These are phyloP conservation scores for Aureobasidium sp. DNA, from an alignment of 2,329 filamentous ascomycete species.

Conservation along the genomic window DNA sequence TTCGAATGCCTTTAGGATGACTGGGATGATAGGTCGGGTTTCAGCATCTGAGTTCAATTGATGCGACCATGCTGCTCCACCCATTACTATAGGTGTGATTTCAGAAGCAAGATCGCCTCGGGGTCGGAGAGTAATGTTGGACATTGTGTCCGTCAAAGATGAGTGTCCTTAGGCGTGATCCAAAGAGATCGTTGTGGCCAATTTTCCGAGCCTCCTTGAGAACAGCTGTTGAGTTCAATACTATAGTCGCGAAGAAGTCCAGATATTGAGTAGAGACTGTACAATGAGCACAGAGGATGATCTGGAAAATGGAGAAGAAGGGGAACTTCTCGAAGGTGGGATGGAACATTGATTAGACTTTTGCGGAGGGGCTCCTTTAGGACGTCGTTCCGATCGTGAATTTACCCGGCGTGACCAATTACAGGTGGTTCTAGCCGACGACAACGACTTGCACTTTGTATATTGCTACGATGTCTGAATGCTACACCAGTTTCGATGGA, in stretches of 20 bases:
- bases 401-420: background rate
- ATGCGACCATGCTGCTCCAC: conserved; percentile 75
- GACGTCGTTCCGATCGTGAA: background rate
- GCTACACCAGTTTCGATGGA: background rate
- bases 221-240: too few species aligned
- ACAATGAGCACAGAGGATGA: background rate
- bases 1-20: conserved; percentile 61
- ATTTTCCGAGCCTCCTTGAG: too few species aligned
- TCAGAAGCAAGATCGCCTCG: background rate
- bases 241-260: background rate
- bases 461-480: background rate
- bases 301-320: background rate
- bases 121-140: background rate
- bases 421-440: background rate
- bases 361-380: background rate
- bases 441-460: background rate
- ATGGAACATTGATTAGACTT: conserved; percentile 6
- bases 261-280: background rate
- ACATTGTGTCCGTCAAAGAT: background rate
- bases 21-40: conserved; percentile 56
- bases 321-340: background rate
- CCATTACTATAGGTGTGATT: conserved; percentile 68
- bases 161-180: too few species aligned
- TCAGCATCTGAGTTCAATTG: conserved; percentile 66
- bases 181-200: too few species aligned